phyloP scores from a whole-genome alignment of 2,329 filamentous ascomycete species.

The Pleomassaria siparia region DNA sequence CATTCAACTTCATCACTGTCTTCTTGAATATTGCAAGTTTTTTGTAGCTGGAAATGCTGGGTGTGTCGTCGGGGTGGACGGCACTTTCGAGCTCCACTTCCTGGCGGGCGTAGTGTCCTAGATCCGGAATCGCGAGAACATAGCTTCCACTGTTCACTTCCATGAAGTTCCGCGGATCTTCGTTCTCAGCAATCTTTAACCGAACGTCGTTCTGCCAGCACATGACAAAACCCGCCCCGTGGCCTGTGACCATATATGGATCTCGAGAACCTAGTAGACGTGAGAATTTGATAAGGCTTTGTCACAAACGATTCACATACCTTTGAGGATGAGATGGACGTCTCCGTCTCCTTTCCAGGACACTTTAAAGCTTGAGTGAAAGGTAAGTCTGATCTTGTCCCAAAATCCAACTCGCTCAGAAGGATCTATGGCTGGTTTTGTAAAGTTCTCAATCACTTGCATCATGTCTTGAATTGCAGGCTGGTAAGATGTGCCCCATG shows the following conservation, averaged over 20 bases:
- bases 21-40: constrained; percentile 91
- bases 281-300: constrained; percentile 12
- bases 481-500: constrained; percentile 97
- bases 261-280: constrained; percentile 70
- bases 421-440: constrained; percentile 89
- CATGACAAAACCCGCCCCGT: constrained; percentile 95
- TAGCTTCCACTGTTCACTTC: constrained; percentile 94
- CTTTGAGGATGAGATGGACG: constrained; percentile 90
- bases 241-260: constrained; percentile 88
- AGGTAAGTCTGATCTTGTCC: constrained; percentile 95
- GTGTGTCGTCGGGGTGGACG: constrained; percentile 59
- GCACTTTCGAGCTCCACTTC: constrained; percentile 50
- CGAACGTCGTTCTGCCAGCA: constrained; percentile 95
- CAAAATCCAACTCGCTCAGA: constrained; percentile 96
- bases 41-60: constrained; percentile 65
- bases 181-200: constrained; percentile 79
- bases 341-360: constrained; percentile 96
- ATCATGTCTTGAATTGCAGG: constrained; percentile 99
- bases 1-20: constrained; percentile 97
- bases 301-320: constrained; percentile 42
- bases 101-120: constrained; percentile 80
- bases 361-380: constrained; percentile 86
- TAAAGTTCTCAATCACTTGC: constrained; percentile 98
- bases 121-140: constrained; percentile 90
- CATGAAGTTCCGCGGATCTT: constrained; percentile 92